A percentile compares a stretch with the other conserved stretches of the same genome.
phyloP scores from a whole-genome alignment of 257 asterid genomes.

The Forsythia suspensa region DNA sequence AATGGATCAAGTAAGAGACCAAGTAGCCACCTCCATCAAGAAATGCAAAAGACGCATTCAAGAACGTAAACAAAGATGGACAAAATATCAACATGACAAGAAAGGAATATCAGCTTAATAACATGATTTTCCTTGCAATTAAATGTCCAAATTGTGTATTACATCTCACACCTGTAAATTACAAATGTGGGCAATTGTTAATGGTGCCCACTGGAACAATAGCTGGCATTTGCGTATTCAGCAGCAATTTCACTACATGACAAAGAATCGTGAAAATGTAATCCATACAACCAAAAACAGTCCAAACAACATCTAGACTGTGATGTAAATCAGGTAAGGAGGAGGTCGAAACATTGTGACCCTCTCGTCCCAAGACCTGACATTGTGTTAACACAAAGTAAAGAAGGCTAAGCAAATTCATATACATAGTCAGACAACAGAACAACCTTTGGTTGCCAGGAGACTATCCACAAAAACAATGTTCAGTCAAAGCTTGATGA shows the following conservation, averaged over 20 bases:
- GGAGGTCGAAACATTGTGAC: constrained; percentile 46
- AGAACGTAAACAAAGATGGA: neutral
- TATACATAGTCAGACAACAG: constrained; percentile 26
- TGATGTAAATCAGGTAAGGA: constrained; percentile 40
- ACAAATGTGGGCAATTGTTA: neutral
- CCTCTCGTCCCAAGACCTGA: constrained; percentile 66
- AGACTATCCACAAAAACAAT: neutral
- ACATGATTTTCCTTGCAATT: neutral
- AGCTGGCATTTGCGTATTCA: neutral
- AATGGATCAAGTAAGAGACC: constrained; percentile 19
- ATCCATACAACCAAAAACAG: neutral
- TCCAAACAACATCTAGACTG: constrained; percentile 13
- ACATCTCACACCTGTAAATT: constrained; percentile 8
- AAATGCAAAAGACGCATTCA: neutral
- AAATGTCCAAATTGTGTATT: neutral
- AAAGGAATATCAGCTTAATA: neutral
- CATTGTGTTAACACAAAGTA: constrained; percentile 5
- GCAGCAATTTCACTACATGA: constrained; percentile 14
- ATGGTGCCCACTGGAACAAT: constrained; percentile 8
- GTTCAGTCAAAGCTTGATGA: constrained; percentile 69
- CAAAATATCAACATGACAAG: neutral
- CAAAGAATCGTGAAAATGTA: neutral
- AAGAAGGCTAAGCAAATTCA: constrained; percentile 10
- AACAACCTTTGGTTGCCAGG: constrained; percentile 14
- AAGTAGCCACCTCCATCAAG: constrained; percentile 19